phyloP scores from a whole-genome alignment of 768 basidiomycete species.

The Kwoniella botswanensis region DNA sequence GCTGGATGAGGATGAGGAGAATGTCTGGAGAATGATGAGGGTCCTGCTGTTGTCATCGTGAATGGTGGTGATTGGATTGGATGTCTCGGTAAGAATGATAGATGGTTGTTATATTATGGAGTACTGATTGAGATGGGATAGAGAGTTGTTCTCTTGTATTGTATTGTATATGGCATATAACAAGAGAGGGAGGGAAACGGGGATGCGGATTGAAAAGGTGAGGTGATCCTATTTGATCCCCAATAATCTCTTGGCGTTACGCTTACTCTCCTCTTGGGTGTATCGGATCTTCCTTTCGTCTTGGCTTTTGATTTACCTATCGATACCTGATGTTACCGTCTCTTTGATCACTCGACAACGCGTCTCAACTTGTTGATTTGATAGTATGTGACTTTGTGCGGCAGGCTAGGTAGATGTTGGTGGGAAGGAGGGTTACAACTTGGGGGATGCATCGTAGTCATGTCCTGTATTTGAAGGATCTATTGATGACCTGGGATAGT shows the following conservation, averaged over 20 bases:
- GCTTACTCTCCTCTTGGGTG: not conserved
- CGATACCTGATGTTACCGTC: no score
- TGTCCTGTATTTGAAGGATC: no score
- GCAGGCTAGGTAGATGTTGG: not conserved
- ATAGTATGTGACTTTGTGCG: not conserved
- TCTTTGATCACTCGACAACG: no score
- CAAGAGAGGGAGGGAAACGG: not conserved
- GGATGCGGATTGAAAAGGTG: not conserved
- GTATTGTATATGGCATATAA: not conserved
- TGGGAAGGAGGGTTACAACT: not conserved
- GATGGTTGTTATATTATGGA: not conserved
- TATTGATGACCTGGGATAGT: not conserved
- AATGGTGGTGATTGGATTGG: not conserved
- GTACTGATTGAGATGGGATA: not conserved
- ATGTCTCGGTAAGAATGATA: constrained; percentile 12
- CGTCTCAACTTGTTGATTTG: not conserved
- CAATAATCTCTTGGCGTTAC: not conserved
- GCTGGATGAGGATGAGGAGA: constrained; percentile 23
- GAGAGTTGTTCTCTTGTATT: not conserved
- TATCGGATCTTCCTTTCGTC: not conserved
- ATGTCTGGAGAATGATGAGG: constrained; percentile 13
- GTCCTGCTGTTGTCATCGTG: constrained; percentile 24
- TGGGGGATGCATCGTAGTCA: no score
- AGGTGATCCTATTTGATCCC: not conserved
- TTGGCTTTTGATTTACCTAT: not conserved